Base-by-base conservation (phyloP, 305 asterid species). In the Fraxinus platypoda region DNA sequence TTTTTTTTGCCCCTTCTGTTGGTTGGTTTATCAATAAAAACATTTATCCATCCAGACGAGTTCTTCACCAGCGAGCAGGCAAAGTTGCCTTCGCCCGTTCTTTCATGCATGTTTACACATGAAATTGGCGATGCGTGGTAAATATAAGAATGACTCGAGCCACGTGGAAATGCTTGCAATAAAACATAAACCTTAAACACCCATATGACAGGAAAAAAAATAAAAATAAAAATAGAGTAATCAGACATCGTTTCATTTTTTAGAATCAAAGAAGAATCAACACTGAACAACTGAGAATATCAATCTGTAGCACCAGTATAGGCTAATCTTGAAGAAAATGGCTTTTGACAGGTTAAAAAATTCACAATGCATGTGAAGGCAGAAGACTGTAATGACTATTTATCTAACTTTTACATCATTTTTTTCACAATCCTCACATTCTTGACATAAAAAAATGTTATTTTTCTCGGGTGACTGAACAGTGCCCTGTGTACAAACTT, bases 401-500 rank as follows among this genome's bases (percentile, higher is more conserved):
- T 54, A n/a, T 54, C 64, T 6, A n/a, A 5, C 9, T n/a, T n/a
- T 52, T 54, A n/a, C 64, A 54, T 52, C 64, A 54, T 34, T n/a
- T 54, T 49, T 54, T n/a, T n/a, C 66, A 6, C 66, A 54, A 54
- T 52, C 62, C 23, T 1, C 23, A 17, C n/a, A 52, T 54, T 57
- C 26, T 57, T 57, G 28, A 4, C 70, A 25, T 23, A 37, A 38
- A 8, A 8, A 21, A 9, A 8, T 23, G 25, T 52, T 59, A 4
- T 23, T 62, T 62, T 25, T 62, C 31, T 62, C 33, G 15, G 72
- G 33, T 6, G 2, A 5, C 15, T 62, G 31, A 25, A 62, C 26
- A 21, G 30, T 21, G 30, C 62, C 54, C 43, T 78, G 72, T 83
- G 75, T 62, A 78, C 75, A 72, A 52, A 78, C 41, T 35, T 35